A percentile compares a stretch with the other conserved stretches of the same genome.
phyloP scores from a whole-genome alignment of 1,284 basidiomycete genomes.

The Microbotryum violaceum region DNA sequence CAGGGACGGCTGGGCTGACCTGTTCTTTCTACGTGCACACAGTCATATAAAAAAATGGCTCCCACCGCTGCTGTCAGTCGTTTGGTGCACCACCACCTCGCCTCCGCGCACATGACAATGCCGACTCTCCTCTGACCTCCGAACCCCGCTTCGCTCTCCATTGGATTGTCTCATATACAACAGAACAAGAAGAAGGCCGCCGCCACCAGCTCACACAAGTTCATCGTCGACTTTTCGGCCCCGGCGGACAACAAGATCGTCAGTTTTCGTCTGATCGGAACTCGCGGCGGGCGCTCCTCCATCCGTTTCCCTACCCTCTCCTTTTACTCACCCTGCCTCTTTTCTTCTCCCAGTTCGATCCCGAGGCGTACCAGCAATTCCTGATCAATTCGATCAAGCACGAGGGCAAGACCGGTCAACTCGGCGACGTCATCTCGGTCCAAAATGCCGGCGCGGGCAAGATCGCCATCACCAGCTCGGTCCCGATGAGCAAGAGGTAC shows the following conservation, averaged over 20 bases:
- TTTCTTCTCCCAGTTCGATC: conserved; percentile 36
- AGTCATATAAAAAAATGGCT: no score
- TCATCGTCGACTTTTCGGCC: conserved; percentile 44
- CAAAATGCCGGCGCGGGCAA: conserved; percentile 40
- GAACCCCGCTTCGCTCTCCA: neutral
- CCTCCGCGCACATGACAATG: no score
- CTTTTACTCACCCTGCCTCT: neutral
- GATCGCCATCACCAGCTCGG: conserved; percentile 41
- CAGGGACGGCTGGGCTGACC: no score
- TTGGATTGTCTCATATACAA: neutral
- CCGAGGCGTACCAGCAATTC: conserved; percentile 43
- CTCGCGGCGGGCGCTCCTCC: no score
- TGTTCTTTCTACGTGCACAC: no score
- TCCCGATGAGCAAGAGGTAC: conserved; percentile 42
- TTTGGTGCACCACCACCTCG: no score
- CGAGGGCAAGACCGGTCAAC: conserved; percentile 43
- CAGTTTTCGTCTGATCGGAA: neutral
- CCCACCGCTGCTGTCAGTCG: no score
- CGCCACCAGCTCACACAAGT: neutral
- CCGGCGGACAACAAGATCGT: conserved; percentile 43
- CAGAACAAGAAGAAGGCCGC: conserved; percentile 9
- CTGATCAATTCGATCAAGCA: conserved; percentile 45
- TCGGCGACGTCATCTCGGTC: conserved; percentile 41
- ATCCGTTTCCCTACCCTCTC: neutral
- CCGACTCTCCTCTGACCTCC: no score